Evolutionary conservation across 192 early-diverging fungal species (phyloP), one percentile per base, ranked within the genome.

Genomic region (Mortierella alpina): DNA sequence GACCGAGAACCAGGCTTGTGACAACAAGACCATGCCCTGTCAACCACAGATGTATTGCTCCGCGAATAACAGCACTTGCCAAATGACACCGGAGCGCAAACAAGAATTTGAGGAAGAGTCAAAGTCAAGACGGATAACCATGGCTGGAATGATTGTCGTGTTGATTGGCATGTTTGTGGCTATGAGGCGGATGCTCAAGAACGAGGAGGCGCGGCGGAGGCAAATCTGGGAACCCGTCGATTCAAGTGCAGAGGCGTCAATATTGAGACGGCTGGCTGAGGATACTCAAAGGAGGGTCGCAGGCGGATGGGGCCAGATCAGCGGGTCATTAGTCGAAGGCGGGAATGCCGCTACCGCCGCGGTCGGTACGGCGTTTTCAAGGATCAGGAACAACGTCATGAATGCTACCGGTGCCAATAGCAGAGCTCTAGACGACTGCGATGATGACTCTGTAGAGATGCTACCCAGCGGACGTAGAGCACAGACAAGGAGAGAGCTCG

Each of bases 181-280:
- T 0, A 80, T 80, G 77, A 59, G 77, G 31, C 59, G 70, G 47
- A 72, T 80, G 70, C 65, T 80, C 60, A 80, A 80, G 70, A 80
- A 80, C 47, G 77, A 80, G n/a, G 77, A 80, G 52, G 66, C 69
- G 2, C 61, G 77, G 53, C 61, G 77, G 59, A 6, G 77, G 52
- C 77, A 80, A 42, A 80, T 80, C 18, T 80, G 77, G 77, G 77
- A 80, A 40, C 77, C 77, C 18, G 77, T 80, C 15, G 77, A 80
- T 20, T 80, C 77, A 11, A 80, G 77, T 51, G 59, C 77, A 40
- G 77, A 80, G 48, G 77, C 70, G 17, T 80, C 77, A 15, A 80
- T 80, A 12, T 41, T 80, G 41, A 59, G 70, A 41, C 70, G 77
- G 9, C 46, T 80, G 17, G 77, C 77, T 11, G 77, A 80, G 23